Conservation (phyloP, 1,284 basidiomycete genomes). For the Tilletiaria anomala region DNA sequence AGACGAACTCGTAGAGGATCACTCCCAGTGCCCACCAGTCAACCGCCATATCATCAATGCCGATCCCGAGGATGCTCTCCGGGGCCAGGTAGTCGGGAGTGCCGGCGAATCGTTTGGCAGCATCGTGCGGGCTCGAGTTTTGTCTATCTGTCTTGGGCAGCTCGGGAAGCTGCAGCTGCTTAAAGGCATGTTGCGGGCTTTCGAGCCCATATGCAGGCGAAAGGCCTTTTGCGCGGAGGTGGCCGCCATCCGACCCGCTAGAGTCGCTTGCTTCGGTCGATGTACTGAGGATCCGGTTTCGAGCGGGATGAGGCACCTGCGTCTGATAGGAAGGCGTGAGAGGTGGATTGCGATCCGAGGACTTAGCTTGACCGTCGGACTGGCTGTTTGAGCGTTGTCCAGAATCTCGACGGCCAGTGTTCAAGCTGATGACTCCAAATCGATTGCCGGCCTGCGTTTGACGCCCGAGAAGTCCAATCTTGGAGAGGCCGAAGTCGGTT, state of each 20-base stretch:
- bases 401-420: no score
- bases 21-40: conserved; percentile 99
- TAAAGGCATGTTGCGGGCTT: conserved; percentile 20
- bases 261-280: conserved; percentile 28
- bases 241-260: conserved; percentile 15
- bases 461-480: conserved; percentile 89
- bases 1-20: conserved; percentile 95
- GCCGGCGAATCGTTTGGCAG: conserved; percentile 57
- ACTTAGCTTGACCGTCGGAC: background rate
- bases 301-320: no score
- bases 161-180: conserved; percentile 11
- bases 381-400: background rate
- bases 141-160: conserved; percentile 39
- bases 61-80: conserved; percentile 86
- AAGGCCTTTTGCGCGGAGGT: background rate
- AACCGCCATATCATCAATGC: conserved; percentile 85
- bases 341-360: conserved; percentile 5
- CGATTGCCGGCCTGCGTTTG: no score
- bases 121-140: conserved; percentile 92
- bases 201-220: no score
- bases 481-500: conserved; percentile 92
- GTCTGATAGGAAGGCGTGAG: no score
- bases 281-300: conserved; percentile 13
- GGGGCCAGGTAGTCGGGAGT: conserved; percentile 94
- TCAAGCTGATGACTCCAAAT: no score